A percentile compares a stretch with the other conserved stretches of the same genome.
These are phyloP conservation scores for Phytophthora crassamura DNA, from an alignment of 352 stramenopile genomes.

Conservation along the genomic window DNA sequence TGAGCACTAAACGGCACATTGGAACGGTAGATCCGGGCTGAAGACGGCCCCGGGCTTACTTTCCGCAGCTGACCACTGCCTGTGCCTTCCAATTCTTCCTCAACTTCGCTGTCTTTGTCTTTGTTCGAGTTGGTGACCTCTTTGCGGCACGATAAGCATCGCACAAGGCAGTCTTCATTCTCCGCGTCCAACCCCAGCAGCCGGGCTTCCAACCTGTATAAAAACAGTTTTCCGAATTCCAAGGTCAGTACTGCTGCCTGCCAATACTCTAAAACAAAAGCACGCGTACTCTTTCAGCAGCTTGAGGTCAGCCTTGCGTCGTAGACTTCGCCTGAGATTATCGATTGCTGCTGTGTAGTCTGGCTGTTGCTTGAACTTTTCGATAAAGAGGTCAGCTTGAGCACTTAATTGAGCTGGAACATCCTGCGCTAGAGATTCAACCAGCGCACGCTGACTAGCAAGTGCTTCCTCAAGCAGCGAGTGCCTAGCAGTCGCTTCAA, in stretches of 20 bases:
- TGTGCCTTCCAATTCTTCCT: constrained; percentile 27
- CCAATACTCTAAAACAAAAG: neutral
- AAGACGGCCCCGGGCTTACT: constrained; percentile 58
- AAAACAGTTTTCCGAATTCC: constrained; percentile 4
- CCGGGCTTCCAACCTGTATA: constrained; percentile 56
- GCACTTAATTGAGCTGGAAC: constrained; percentile 36
- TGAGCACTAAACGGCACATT: constrained; percentile 68
- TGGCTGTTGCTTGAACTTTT: constrained; percentile 50
- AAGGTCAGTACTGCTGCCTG: neutral
- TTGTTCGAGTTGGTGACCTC: constrained; percentile 44
- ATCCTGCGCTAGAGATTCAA: constrained; percentile 37
- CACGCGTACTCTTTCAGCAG: constrained; percentile 61
- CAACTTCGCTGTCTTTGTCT: constrained; percentile 23
- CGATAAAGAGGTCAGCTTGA: constrained; percentile 44
- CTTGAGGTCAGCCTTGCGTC: constrained; percentile 71
- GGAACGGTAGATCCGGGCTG: constrained; percentile 66
- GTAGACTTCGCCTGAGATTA: constrained; percentile 45
- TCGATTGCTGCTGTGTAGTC: constrained; percentile 59
- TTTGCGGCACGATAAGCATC: constrained; percentile 76
- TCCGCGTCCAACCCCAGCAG: constrained; percentile 57
- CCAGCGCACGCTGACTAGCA: constrained; percentile 39
- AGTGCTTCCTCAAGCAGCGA: constrained; percentile 34
- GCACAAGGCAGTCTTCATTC: constrained; percentile 70
- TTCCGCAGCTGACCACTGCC: constrained; percentile 38
- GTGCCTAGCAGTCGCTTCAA: constrained; percentile 40